Evolutionary conservation across 306 rosid species (phyloP).

Genomic region (Gillenia trifoliata): DNA sequence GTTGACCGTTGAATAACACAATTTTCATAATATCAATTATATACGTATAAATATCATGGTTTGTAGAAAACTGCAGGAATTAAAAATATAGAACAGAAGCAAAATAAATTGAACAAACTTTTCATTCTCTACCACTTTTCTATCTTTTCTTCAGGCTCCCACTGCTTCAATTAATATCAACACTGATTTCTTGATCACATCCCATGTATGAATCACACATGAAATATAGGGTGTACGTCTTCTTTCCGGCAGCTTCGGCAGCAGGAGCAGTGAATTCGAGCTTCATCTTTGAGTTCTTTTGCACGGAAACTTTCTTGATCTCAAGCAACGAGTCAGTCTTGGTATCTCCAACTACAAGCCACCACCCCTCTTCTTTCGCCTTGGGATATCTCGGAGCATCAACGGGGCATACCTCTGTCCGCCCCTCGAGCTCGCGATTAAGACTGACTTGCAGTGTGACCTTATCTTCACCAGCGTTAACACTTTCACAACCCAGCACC

Average conservation of each 20-base stretch:
- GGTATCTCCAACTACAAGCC: conserved; percentile 86
- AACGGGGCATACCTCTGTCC: conserved; percentile 56
- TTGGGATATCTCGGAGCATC: conserved; percentile 72
- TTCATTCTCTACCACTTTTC: conserved; percentile 25
- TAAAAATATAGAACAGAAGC: background rate
- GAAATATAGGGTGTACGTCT: conserved; percentile 57
- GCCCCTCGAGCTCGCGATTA: conserved; percentile 73
- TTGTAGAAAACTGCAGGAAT: background rate
- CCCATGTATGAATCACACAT: conserved; percentile 89
- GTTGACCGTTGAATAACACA: no score
- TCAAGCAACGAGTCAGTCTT: conserved; percentile 61
- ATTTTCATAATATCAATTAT: no score
- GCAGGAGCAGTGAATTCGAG: conserved; percentile 62
- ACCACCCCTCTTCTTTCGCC: conserved; percentile 89
- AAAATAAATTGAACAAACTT: background rate
- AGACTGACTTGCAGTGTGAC: conserved; percentile 56
- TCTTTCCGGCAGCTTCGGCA: conserved; percentile 56
- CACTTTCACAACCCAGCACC: conserved; percentile 9
- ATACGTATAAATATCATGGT: no score
- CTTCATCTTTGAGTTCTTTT: conserved; percentile 62
- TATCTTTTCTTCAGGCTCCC: conserved; percentile 34
- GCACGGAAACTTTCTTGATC: conserved; percentile 68
- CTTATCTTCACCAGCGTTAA: conserved; percentile 44
- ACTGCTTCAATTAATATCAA: conserved; percentile 52
- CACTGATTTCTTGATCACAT: conserved; percentile 76